Evolutionary conservation across 805 yeast genomes (phyloP).

Genomic region (Komagataella mondaviorum): DNA sequence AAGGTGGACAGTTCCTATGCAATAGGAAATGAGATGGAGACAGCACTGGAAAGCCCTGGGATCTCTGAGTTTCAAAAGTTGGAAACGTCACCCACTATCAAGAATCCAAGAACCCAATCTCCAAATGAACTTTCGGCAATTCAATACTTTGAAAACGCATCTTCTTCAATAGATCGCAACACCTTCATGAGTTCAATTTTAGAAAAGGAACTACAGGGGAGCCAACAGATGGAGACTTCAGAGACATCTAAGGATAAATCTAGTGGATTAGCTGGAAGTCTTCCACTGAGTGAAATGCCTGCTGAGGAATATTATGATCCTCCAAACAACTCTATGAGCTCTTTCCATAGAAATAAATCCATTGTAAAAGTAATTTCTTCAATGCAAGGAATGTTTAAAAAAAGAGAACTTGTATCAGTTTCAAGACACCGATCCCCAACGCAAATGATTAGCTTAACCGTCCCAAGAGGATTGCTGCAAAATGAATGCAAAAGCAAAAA

Average conservation of each 20-base stretch:
- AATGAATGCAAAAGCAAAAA: not conserved
- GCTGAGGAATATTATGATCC: not conserved
- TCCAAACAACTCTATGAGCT: not conserved
- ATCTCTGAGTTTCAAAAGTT: too few relatives aligned
- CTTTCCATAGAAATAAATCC: not conserved
- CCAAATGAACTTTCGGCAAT: not conserved
- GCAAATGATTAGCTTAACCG: not conserved
- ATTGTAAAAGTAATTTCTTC: not conserved
- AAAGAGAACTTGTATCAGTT: not conserved
- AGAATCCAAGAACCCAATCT: not conserved
- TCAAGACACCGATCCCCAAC: not conserved
- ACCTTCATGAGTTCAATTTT: not conserved
- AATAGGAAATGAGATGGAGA: not conserved
- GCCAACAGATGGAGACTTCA: not conserved
- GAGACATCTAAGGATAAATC: not conserved
- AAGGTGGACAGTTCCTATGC: not conserved
- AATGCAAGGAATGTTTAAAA: not conserved
- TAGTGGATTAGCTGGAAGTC: not conserved
- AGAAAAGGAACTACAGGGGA: not conserved
- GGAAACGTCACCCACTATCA: not conserved
- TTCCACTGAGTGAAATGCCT: not conserved
- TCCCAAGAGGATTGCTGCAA: not conserved
- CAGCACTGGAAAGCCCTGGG: not conserved
- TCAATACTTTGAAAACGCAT: not conserved
- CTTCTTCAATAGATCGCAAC: not conserved